phyloP scores from a whole-genome alignment of 495 filamentous ascomycete species.

The Penicillium goetzii region DNA sequence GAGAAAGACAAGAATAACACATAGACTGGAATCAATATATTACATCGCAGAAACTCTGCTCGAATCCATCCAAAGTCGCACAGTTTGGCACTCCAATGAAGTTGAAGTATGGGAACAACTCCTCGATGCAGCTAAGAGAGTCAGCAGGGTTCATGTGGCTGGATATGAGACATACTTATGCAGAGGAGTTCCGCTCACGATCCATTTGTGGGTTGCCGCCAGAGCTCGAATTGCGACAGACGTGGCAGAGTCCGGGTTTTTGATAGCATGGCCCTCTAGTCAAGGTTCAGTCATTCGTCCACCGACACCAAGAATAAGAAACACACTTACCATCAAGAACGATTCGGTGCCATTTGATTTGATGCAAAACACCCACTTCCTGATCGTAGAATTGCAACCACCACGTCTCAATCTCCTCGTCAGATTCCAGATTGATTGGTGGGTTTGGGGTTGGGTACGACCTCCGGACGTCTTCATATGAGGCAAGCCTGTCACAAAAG shows the following conservation, averaged over 20 bases:
- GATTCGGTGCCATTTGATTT: constrained; percentile 55
- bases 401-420: constrained; percentile 37
- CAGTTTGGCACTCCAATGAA: constrained; percentile 57
- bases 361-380: constrained; percentile 50
- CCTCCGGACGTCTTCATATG: constrained; percentile 56
- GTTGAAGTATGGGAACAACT: constrained; percentile 64
- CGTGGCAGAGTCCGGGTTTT: constrained; percentile 54
- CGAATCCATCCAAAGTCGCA: constrained; percentile 48
- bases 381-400: constrained; percentile 39
- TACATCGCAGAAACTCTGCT: constrained; percentile 50
- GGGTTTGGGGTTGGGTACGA: constrained; percentile 49
- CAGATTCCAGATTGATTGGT: constrained; percentile 30
- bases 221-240: constrained; percentile 59
- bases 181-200: constrained; percentile 65
- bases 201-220: constrained; percentile 59
- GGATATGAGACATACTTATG: constrained; percentile 42
- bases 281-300: not conserved
- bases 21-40: not conserved
- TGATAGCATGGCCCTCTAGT: constrained; percentile 60
- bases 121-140: constrained; percentile 34
- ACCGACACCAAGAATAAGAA: not conserved
- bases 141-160: not conserved
- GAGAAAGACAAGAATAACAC: not conserved
- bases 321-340: constrained; percentile 57
- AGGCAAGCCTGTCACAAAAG: constrained; percentile 41